Base-by-base conservation (phyloP, 495 filamentous ascomycete genomes). In the Astrothelium macrocarpum region DNA sequence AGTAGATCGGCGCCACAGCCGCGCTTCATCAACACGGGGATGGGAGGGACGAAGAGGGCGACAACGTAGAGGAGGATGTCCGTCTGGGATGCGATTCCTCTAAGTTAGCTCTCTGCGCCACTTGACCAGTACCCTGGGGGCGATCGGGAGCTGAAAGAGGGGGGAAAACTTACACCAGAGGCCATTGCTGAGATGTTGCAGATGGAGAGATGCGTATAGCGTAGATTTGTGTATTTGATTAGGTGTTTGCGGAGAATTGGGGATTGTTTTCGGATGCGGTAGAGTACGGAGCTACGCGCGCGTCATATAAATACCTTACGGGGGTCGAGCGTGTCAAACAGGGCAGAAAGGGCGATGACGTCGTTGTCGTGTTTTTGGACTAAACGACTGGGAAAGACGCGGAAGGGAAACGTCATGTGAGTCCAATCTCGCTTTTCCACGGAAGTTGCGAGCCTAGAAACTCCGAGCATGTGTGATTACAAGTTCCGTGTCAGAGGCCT, bases 1-100 rank as follows among this genome's bases (percentile, higher is more conserved):
- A 70, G n/a, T n/a, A 73, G 59, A 39, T 71, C 66, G 32, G 62
- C 67, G 14, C 66, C 65, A 42, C 65, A 67, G 32, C 71, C 71
- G 4, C 59, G 66, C 34, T 69, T 71, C 2, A 73, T 25, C 59
- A 73, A 67, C 14, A 73, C 71, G 2, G 70, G 34, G 29, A 73
- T 39, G 34, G 59, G 59, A 23, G 71, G 71, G 7, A 73, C 32
- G 49, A 72, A 64, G 49, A 72, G 67, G 12, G 71, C 71, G 31
- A 72, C 29, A 58, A 72, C 32, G 68, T 70, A 70, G 61, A 72
- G 65, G 56, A 60, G 42, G 29, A 67, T 31, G 32, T 71, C 68
- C 29, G 46, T 53, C 71, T 72, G 31, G 49, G 43, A 49, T 20
- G 43, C n/a, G 43, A 49, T 18, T 10, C 43, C 26, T 10, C 29